A percentile compares a stretch with the other conserved stretches of the same genome.
These are phyloP conservation scores for Penicillium sp. DNA, from an alignment of 2,329 filamentous ascomycete genomes.

Conservation along the genomic window DNA sequence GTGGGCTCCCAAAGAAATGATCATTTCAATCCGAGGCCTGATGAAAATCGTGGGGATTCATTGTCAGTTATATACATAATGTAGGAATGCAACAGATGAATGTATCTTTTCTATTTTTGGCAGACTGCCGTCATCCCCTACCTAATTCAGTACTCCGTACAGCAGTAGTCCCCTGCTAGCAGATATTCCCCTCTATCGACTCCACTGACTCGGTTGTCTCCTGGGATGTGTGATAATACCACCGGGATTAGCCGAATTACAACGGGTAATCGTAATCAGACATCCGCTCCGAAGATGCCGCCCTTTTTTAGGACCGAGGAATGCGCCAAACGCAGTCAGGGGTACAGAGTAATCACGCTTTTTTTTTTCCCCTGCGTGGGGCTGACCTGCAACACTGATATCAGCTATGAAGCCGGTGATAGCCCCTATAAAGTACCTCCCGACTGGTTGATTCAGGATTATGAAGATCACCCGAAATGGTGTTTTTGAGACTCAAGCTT, in stretches of 20 bases:
- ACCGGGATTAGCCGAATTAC: slow-evolving; percentile 7
- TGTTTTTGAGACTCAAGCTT: neutral
- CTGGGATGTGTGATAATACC: neutral
- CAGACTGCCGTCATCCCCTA: neutral
- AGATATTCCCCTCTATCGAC: neutral
- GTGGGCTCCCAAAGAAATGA: neutral
- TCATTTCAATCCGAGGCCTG: neutral
- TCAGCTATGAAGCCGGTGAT: neutral
- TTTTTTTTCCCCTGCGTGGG: neutral
- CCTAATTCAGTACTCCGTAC: neutral
- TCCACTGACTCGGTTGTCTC: slow-evolving; percentile 2
- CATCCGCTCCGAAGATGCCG: neutral
- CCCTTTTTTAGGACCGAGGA: neutral
- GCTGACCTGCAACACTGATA: neutral
- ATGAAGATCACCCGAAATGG: neutral
- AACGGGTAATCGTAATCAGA: neutral
- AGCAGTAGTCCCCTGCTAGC: neutral
- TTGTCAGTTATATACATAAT: neutral
- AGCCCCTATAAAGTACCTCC: neutral
- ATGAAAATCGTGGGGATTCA: neutral
- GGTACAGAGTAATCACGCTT: neutral
- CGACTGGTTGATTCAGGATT: neutral
- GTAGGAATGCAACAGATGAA: neutral
- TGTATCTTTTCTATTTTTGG: neutral
- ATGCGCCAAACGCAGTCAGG: neutral